Base-by-base conservation (phyloP, 139 green algal species). In the Yamagishiella unicocca region DNA sequence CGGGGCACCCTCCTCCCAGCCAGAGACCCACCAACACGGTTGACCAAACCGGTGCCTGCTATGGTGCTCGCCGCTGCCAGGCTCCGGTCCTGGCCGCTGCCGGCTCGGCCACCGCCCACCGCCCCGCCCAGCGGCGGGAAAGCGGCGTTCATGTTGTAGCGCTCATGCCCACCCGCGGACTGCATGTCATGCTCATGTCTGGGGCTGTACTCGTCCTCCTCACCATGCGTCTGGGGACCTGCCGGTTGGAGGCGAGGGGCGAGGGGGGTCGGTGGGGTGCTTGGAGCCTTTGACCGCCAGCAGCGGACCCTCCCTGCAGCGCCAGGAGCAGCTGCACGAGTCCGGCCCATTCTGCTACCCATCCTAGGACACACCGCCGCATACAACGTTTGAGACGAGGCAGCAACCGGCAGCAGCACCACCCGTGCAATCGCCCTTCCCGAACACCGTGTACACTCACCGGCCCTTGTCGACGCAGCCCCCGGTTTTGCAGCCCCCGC, bases 21-120 rank as follows among this genome's bases (percentile, higher is more conserved):
- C n/a, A n/a, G n/a, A n/a, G n/a, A 62, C 43, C 25, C 29, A 80
- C 79, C 79, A 17, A 64, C 64, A 46, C 88, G 89, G 58, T 97
- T 97, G 62, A 80, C 55, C 12, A 96, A 86, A 2, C 94, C 94
- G 21, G 89, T 84, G 43, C 80, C 35, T 40, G 67, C 67, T 35
- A 33, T 31, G 67, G 33, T 22, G 22, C 14, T 38, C 35, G 33
- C 33, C 35, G 35, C 67, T 7, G 17, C 67, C 67, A 14, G 5
- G 64, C 31, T 31, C 64, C 14, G 25, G 12, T 14, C 64, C 25
- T 14, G n/a, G 1, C 35, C 35, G 21, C 8, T 22, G 25, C 24
- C 25, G 31, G 17, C 46, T 29, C 50, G 74, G 45, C 45, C 50
- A 12, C 14, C 55, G 37, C 42, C 42, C 21, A 38, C 29, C 58